Evolutionary conservation across 305 asterid genomes (phyloP).

Genomic region (Plantago coronopus): DNA sequence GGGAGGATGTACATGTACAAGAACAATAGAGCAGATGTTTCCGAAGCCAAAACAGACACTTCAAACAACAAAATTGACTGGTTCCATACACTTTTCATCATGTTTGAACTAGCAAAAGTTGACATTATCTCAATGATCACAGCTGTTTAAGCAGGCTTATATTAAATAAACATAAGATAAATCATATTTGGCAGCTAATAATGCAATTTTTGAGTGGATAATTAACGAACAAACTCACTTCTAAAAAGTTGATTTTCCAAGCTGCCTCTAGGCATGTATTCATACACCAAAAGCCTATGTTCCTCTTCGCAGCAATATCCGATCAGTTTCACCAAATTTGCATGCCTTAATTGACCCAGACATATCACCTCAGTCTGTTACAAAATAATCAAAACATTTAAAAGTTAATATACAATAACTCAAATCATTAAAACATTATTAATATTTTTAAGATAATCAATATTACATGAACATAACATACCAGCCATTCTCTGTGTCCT

Average conservation of each 20-base stretch:
- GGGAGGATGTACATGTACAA: too few species aligned
- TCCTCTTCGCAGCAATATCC: slow-evolving; percentile 94
- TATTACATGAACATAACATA: slow-evolving; percentile 12
- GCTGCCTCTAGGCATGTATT: slow-evolving; percentile 95
- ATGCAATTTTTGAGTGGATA: neutral
- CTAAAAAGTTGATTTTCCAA: slow-evolving; percentile 85
- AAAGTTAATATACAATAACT: neutral
- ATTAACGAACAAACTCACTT: slow-evolving; percentile 40
- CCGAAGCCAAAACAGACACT: too few species aligned
- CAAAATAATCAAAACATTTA: neutral
- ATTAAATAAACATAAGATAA: neutral
- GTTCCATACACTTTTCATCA: slow-evolving; percentile 5
- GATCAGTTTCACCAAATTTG: slow-evolving; percentile 78
- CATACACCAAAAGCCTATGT: slow-evolving; percentile 80
- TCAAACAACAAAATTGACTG: slow-evolving; percentile 14
- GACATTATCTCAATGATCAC: slow-evolving; percentile 3
- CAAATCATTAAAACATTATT: too few species aligned
- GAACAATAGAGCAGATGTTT: too few species aligned
- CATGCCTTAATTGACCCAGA: slow-evolving; percentile 83
- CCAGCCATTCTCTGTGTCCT: slow-evolving; percentile 97
- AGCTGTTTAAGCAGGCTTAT: neutral
- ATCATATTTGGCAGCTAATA: neutral
- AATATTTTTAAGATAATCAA: neutral
- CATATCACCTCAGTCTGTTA: slow-evolving; percentile 78
- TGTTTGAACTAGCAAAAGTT: slow-evolving; percentile 8